These are phyloP conservation scores for Amylostereum areolatum DNA, from an alignment of 1,284 basidiomycete genomes.

Conservation along the genomic window DNA sequence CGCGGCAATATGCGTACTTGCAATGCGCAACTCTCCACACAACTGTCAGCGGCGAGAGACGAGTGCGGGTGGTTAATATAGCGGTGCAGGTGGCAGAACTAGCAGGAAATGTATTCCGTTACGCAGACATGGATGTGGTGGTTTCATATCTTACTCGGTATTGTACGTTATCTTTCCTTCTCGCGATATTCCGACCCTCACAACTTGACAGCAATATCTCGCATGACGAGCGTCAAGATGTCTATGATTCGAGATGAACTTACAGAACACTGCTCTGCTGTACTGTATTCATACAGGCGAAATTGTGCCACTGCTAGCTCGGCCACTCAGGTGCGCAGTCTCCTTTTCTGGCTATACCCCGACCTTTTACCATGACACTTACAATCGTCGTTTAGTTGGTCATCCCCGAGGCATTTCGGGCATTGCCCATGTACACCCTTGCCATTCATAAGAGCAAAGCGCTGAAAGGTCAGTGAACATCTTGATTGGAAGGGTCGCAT, in stretches of 20 bases:
- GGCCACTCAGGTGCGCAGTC: constrained; percentile 67
- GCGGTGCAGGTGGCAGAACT: constrained; percentile 78
- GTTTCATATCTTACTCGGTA: constrained; percentile 76
- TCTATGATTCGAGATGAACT: constrained; percentile 79
- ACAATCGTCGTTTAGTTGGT: constrained; percentile 56
- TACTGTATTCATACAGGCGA: constrained; percentile 85
- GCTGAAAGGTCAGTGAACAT: constrained; percentile 64
- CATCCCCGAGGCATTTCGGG: constrained; percentile 90
- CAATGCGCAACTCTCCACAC: constrained; percentile 95
- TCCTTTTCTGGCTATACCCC: not conserved
- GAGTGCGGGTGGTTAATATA: constrained; percentile 85
- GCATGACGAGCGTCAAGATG: constrained; percentile 58
- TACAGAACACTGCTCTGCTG: constrained; percentile 80
- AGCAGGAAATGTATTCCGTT: constrained; percentile 90
- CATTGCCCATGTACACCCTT: constrained; percentile 81
- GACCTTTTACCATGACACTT: too few relatives aligned
- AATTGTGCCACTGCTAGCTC: constrained; percentile 86
- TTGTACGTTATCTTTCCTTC: constrained; percentile 41
- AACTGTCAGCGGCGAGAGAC: constrained; percentile 68
- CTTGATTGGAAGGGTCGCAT: constrained; percentile 6
- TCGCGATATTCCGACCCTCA: not conserved
- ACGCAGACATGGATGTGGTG: constrained; percentile 87
- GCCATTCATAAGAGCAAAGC: constrained; percentile 89
- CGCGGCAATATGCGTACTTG: constrained; percentile 75
- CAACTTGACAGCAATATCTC: constrained; percentile 54